phyloP scores from a whole-genome alignment of 192 early-diverging fungal species.

The Gamsiella multidivaricata region DNA sequence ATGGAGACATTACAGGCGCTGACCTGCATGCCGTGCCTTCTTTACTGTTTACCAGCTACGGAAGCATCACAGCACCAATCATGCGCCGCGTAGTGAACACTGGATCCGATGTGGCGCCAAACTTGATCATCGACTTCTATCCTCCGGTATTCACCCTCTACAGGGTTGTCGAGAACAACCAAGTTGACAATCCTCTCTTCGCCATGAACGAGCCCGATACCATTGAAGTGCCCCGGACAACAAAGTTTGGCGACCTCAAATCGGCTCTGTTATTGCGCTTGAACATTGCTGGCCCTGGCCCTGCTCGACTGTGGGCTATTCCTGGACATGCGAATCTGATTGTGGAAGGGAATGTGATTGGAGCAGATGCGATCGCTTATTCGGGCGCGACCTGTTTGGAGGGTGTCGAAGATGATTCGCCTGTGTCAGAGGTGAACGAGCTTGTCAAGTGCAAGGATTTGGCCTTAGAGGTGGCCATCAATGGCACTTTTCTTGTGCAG shows the following conservation, averaged over 20 bases:
- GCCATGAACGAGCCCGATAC: constrained; percentile 26
- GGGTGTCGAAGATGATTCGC: constrained; percentile 22
- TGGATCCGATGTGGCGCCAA: constrained; percentile 18
- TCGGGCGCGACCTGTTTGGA: constrained; percentile 22
- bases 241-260: constrained; percentile 42
- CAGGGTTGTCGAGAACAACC: constrained; percentile 24
- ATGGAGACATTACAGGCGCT: too few species aligned
- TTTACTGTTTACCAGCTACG: constrained; percentile 51
- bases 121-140: constrained; percentile 53
- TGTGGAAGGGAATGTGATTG: constrained; percentile 29
- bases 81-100: constrained; percentile 42
- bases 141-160: constrained; percentile 55
- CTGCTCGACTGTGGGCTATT: constrained; percentile 40
- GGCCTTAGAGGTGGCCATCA: constrained; percentile 18
- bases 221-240: constrained; percentile 34
- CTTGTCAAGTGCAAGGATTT: constrained; percentile 9
- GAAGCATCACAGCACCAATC: constrained; percentile 51
- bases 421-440: constrained; percentile 26
- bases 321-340: background rate
- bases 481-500: constrained; percentile 21
- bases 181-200: constrained; percentile 5
- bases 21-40: background rate
- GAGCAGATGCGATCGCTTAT: background rate
- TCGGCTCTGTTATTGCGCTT: constrained; percentile 10
- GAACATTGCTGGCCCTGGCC: background rate